Percentiles rank a stretch among this genome's conserved stretches.
phyloP scores from a whole-genome alignment of 495 filamentous ascomycete species.

The Neurospora sp. region DNA sequence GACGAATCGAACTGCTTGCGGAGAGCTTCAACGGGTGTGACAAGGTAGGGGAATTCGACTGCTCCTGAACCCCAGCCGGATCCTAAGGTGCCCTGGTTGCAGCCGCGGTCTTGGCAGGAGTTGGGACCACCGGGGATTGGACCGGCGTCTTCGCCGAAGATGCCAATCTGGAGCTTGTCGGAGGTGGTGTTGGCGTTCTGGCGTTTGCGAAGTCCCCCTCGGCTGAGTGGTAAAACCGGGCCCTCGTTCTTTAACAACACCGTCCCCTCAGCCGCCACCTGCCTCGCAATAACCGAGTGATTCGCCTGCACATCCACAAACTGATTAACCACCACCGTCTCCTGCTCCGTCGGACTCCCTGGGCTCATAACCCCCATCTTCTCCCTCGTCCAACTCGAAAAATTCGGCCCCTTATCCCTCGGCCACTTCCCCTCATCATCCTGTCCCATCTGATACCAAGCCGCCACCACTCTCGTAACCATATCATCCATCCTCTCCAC shows the following conservation, averaged over 20 bases:
- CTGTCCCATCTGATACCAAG: conserved; percentile 87
- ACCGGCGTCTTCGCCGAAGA: conserved; percentile 82
- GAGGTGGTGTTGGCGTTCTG: neutral
- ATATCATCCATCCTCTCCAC: conserved; percentile 84
- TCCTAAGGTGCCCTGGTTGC: conserved; percentile 75
- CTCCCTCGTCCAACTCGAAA: conserved; percentile 81
- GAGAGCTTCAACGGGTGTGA: conserved; percentile 61
- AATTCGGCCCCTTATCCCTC: conserved; percentile 63
- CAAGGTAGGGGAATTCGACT: conserved; percentile 76
- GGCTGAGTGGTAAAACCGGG: conserved; percentile 52
- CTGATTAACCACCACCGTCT: conserved; percentile 59
- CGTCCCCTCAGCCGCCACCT: conserved; percentile 74
- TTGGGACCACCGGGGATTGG: conserved; percentile 41
- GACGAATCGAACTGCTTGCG: conserved; percentile 48
- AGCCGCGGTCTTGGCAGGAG: conserved; percentile 26
- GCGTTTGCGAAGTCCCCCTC: conserved; percentile 18
- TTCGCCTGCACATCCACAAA: conserved; percentile 64
- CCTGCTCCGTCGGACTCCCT: conserved; percentile 46
- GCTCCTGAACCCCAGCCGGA: conserved; percentile 88
- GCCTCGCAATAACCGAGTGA: conserved; percentile 59
- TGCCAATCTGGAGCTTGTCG: conserved; percentile 50
- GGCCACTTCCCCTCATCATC: conserved; percentile 59
- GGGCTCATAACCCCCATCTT: conserved; percentile 53
- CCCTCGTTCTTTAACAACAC: conserved; percentile 75
- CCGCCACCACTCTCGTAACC: conserved; percentile 80